These are phyloP conservation scores for Phytomonas serpens DNA, from an alignment of 208 protist genomes.

Conservation along the genomic window DNA sequence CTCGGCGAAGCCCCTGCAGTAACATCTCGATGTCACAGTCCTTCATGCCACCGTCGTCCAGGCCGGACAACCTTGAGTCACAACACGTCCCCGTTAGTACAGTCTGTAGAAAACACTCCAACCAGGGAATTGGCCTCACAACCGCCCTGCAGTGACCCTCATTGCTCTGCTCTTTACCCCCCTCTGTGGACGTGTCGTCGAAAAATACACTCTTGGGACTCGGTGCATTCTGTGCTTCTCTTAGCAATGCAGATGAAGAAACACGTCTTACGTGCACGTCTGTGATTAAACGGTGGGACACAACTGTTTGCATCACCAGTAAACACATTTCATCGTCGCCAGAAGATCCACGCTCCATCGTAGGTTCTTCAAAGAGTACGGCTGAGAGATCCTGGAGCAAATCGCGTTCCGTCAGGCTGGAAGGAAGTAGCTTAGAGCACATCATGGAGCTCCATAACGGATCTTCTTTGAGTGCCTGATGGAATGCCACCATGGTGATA, in stretches of 20 bases:
- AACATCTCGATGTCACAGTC: slow-evolving; percentile 8
- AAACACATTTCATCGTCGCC: slow-evolving; percentile 3
- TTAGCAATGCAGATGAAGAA: not conserved
- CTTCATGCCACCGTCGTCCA: not conserved
- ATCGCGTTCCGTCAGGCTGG: slow-evolving; percentile 11
- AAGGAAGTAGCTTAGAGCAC: slow-evolving; percentile 4
- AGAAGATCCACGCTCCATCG: not conserved
- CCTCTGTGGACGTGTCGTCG: not conserved
- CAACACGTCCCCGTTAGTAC: slow-evolving; percentile 19
- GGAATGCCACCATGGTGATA: slow-evolving; percentile 12
- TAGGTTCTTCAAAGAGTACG: slow-evolving; percentile 12
- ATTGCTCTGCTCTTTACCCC: not conserved
- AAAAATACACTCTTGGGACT: not conserved
- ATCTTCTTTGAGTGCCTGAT: slow-evolving; percentile 1
- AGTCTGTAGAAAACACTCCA: slow-evolving; percentile 24
- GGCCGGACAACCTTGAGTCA: slow-evolving; percentile 16
- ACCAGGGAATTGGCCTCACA: slow-evolving; percentile 22
- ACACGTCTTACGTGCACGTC: slow-evolving; percentile 13
- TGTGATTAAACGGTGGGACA: slow-evolving; percentile 20
- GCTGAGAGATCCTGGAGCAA: slow-evolving; percentile 16
- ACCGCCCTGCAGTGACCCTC: not conserved
- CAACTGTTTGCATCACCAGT: slow-evolving; percentile 20
- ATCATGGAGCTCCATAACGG: slow-evolving; percentile 13
- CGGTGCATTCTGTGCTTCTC: not conserved
- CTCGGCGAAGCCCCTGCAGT: slow-evolving; percentile 18